Evolutionary conservation across 768 basidiomycete species (phyloP), one percentile per base, ranked within the genome.

Genomic region (Lepiota venenata): DNA sequence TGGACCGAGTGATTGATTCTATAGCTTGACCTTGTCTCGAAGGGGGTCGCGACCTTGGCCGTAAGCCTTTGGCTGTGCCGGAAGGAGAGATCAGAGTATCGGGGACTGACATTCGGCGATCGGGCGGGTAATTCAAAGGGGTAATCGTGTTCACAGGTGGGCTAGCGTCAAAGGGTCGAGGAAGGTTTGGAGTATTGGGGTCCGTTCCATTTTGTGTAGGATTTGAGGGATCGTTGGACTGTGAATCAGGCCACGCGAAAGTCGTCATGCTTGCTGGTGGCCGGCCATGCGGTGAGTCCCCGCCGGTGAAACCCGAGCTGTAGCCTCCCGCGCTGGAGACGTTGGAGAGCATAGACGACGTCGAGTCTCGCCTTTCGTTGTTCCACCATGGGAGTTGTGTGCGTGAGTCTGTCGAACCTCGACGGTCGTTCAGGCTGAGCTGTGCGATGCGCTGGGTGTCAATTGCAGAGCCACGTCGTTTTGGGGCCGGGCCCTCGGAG

Each of bases 381-480:
- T 40, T 81, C 81, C 83, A 85, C 52, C 79, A 79, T 50, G 64
- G 66, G 45, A 74, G 72, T 27, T 44, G n/a, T 4, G 29, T 21
- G 43, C 87, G 79, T 15, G 85, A 80, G 67, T 91, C 90, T 21
- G 84, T 76, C 16, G 90, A 91, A 64, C 83, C 82, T 57, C 91
- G 81, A 47, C 89, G 85, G 65, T 93, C 89, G 63, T 87, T 81
- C 60, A 92, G 71, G 65, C 81, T 86, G 61, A 91, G 74, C 61
- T 88, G 84, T 12, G 85, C 84, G 60, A 93, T 82, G 47, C 85
- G 75, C 53, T 83, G 82, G 7, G 88, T 85, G 60, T 93, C 92
- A 61, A 91, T 80, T 20, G 87, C 82, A 15, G 93, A 94, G 29
- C 90, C 87, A 45, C 92, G 82, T 60, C 92, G 83, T 68, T 94